Base-by-base conservation (phyloP, 2,329 filamentous ascomycete genomes). In the Bipolaris zeicola region DNA sequence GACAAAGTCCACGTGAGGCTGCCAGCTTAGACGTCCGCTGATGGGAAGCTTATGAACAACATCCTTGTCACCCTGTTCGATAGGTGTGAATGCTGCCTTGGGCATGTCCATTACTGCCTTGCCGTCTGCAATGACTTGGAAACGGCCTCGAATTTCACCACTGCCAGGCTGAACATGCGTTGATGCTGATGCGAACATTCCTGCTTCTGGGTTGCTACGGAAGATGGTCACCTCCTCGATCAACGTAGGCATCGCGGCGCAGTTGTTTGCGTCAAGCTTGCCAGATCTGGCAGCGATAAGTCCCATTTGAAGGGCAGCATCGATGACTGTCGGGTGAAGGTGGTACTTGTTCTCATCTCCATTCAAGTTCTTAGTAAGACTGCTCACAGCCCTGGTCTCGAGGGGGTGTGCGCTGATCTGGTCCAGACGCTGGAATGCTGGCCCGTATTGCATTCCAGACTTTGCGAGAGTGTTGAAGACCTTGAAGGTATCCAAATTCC, bases 371-470 rank as follows among this genome's bases (percentile, higher is more conserved):
- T 24, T 38, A n/a, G 37, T 39, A 16, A 39, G 16, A 6, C n/a
- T 39, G 37, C 37, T 20, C 16, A 39, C 37, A 39, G 37, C 37
- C 11, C 37, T 39, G 18, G 37, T 39, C 6, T 22, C 18, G 1
- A 39, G 3, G 10, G 37, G 16, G 13, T 39, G 18, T 20, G 37
- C 37, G 11, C 11, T 47, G 22, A 45, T 45, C 18, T 46, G 5
- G 8, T 58, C 55, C 1, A 45, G 20, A 22, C 41, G 11, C n/a
- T 37, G 18, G 34, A 52, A 50, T 11, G 37, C 37, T 20, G 37
- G 18, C 4, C 37, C 37, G 10, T 39, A 44, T 22, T 44, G 22
- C 41, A 44, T 44, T 8, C 22, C 41, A 5, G 41, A 13, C 13
- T 44, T 44, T 18, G 41, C 22, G 1, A 31, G 22, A 44, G 41